These are phyloP conservation scores for Ajuga chamaepitys DNA, from an alignment of 257 asterid genomes.

Conservation along the genomic window DNA sequence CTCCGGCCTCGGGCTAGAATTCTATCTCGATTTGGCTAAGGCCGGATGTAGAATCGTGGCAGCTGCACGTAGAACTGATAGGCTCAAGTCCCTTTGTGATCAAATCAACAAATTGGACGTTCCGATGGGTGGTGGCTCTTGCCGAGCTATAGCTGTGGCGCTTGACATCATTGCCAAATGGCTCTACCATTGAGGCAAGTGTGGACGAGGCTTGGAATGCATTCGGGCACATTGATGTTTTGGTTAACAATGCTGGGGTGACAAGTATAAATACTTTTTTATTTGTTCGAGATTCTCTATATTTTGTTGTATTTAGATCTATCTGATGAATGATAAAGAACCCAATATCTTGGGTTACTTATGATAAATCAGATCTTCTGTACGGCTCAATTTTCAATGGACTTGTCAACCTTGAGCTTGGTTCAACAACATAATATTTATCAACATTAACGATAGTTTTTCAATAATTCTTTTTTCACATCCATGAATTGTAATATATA, in stretches of 20 bases:
- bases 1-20: slow-evolving; percentile 8
- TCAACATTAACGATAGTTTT: too few relatives aligned
- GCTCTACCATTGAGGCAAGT: not conserved
- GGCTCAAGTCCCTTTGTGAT: slow-evolving; percentile 10
- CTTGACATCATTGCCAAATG: slow-evolving; percentile 7
- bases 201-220: slow-evolving; percentile 17
- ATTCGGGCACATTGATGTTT: slow-evolving; percentile 18
- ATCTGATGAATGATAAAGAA: too few relatives aligned
- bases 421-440: too few relatives aligned
- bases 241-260: slow-evolving; percentile 14
- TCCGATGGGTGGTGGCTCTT: not conserved
- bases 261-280: slow-evolving; percentile 7
- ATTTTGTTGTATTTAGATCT: too few relatives aligned
- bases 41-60: slow-evolving; percentile 11
- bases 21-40: slow-evolving; percentile 12
- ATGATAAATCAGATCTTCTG: too few relatives aligned
- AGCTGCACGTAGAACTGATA: not conserved
- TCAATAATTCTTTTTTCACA: too few relatives aligned
- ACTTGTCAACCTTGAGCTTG: too few relatives aligned
- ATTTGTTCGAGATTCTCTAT: too few relatives aligned
- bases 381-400: too few relatives aligned
- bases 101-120: not conserved
- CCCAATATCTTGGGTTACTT: too few relatives aligned
- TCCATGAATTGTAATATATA: too few relatives aligned
- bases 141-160: slow-evolving; percentile 15